Conservation (phyloP, 768 basidiomycete genomes). For the Antrodiella citrinella region DNA sequence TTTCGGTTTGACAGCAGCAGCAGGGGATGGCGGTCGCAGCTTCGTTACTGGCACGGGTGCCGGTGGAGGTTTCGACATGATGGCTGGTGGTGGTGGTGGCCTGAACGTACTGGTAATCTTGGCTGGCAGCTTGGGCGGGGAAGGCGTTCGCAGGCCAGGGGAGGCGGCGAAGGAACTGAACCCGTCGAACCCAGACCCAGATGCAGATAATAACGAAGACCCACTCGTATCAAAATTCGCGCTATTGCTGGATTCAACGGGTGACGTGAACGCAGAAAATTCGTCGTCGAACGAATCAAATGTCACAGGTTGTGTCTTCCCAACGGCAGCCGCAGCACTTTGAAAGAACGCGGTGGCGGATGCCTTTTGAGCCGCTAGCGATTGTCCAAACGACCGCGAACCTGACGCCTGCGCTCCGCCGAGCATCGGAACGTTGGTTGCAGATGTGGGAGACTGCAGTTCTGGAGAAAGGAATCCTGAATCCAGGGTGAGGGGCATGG, state of each 20-base stretch:
- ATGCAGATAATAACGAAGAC: not conserved
- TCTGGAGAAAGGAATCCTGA: not conserved
- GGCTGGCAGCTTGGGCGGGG: slow-evolving; percentile 28
- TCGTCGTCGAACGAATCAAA: slow-evolving; percentile 15
- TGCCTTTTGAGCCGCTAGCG: not conserved
- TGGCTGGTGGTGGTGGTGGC: not conserved
- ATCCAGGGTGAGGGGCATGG: not conserved
- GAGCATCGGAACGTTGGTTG: not conserved
- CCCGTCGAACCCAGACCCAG: slow-evolving; percentile 30
- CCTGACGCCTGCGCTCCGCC: not conserved
- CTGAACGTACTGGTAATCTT: slow-evolving; percentile 12
- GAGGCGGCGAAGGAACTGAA: slow-evolving; percentile 39
- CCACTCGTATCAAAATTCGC: slow-evolving; percentile 2
- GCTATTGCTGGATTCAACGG: slow-evolving; percentile 17
- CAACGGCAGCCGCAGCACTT: not conserved
- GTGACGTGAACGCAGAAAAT: slow-evolving; percentile 15
- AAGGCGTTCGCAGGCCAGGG: slow-evolving; percentile 33
- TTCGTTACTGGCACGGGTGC: too few relatives aligned
- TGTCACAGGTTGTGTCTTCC: slow-evolving; percentile 9
- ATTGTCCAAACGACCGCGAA: not conserved
- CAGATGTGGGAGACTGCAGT: not conserved
- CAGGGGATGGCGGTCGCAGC: not conserved
- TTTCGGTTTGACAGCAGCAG: too few relatives aligned
- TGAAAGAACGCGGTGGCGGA: not conserved
- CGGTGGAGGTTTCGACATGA: too few relatives aligned